These are phyloP conservation scores for Breviolum minutum DNA, from an alignment of 73 alveolate species.

Conservation along the genomic window DNA sequence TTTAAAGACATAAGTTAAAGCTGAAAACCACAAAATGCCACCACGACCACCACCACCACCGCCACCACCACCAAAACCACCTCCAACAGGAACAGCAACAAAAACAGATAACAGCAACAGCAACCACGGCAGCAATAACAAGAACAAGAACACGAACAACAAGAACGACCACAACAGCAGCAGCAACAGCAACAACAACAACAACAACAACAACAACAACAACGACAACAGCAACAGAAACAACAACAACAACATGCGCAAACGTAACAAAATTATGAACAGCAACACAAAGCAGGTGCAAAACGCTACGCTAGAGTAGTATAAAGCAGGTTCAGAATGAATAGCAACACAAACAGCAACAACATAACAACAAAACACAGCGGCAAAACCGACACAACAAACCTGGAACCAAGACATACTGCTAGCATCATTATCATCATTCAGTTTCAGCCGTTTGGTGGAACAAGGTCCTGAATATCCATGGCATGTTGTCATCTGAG, in stretches of 20 bases:
- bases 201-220: neutral
- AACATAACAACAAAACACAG: neutral
- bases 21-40: neutral
- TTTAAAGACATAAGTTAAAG: neutral
- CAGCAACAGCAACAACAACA: neutral
- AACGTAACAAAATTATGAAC: neutral
- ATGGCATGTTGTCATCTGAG: neutral
- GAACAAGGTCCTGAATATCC: neutral
- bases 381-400: neutral
- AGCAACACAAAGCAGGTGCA: neutral
- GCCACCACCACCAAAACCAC: neutral
- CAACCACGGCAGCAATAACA: neutral
- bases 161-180: neutral
- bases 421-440: too few relatives aligned
- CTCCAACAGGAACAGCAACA: neutral
- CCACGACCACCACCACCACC: neutral
- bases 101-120: too few relatives aligned
- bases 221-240: neutral
- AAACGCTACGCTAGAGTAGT: neutral
- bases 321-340: too few relatives aligned
- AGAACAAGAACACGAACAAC: too few relatives aligned
- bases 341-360: too few relatives aligned
- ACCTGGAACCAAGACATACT: too few relatives aligned
- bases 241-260: neutral
- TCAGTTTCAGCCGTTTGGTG: too few relatives aligned